These are phyloP conservation scores for Phytophthora constricta DNA, from an alignment of 352 stramenopile species.

Conservation along the genomic window DNA sequence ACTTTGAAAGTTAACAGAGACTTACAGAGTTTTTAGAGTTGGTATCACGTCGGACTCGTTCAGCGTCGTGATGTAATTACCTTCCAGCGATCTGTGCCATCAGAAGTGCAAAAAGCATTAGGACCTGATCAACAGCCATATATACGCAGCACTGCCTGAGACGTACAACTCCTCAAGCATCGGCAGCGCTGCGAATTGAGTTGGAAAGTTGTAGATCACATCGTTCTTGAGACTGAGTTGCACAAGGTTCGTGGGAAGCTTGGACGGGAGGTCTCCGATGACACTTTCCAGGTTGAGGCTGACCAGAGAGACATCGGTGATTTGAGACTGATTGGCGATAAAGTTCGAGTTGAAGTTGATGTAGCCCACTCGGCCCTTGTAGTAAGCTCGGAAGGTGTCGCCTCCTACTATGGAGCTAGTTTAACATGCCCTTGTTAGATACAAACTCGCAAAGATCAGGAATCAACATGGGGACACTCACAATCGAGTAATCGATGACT, in stretches of 20 bases:
- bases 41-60: constrained; percentile 21
- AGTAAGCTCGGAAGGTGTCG: constrained; percentile 19
- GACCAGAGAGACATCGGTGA: constrained; percentile 33
- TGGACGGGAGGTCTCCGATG: constrained; percentile 15
- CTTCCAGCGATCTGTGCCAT: constrained; percentile 21
- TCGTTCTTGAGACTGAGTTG: constrained; percentile 33
- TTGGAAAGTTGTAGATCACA: constrained; percentile 32
- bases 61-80: constrained; percentile 32
- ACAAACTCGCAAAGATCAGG: background rate
- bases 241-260: constrained; percentile 25
- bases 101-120: constrained; percentile 2
- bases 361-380: constrained; percentile 36
- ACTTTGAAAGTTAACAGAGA: background rate
- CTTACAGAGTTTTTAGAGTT: constrained; percentile 30
- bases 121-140: background rate
- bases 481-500: constrained; percentile 25
- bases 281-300: constrained; percentile 35
- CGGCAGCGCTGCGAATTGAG: constrained; percentile 17
- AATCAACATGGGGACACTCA: constrained; percentile 7
- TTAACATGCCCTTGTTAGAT: constrained; percentile 2
- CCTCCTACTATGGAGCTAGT: constrained; percentile 20
- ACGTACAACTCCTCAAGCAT: constrained; percentile 25
- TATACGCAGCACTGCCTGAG: background rate
- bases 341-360: constrained; percentile 31
- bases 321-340: constrained; percentile 32